Evolutionary conservation across 2,329 filamentous ascomycete species (phyloP).

Genomic region (Colletotrichum spinosum): DNA sequence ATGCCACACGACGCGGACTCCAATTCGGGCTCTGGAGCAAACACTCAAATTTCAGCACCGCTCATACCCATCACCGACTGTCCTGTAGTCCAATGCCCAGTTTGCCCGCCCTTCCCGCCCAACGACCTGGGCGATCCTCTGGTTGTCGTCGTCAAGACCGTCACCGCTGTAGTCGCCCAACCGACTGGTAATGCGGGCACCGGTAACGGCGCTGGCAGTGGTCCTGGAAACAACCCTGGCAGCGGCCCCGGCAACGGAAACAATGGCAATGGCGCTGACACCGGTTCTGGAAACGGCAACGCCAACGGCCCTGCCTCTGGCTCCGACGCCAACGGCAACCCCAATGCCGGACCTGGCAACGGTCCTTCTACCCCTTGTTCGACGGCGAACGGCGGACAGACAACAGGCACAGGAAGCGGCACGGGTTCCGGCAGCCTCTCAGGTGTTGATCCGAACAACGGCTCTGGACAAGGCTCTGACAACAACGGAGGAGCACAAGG

Average conservation of each 20-base stretch:
- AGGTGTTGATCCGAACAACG: no score
- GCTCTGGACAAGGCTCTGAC: no score
- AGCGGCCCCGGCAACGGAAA: background rate
- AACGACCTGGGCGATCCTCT: slow-evolving; percentile 3
- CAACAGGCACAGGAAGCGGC: no score
- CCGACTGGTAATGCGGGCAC: background rate
- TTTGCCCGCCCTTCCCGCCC: slow-evolving; percentile 34
- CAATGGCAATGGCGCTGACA: background rate
- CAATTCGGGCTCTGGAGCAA: background rate
- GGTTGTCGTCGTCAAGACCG: slow-evolving; percentile 14
- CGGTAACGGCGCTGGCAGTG: slow-evolving; percentile 3
- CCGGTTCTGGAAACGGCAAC: background rate
- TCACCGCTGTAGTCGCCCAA: slow-evolving; percentile 27
- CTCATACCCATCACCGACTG: slow-evolving; percentile 32
- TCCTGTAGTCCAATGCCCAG: slow-evolving; percentile 37
- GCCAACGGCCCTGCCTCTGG: background rate
- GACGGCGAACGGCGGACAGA: no score
- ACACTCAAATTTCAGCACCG: slow-evolving; percentile 13
- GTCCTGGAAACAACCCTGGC: background rate
- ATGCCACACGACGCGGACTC: slow-evolving; percentile 6
- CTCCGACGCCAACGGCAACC: background rate
- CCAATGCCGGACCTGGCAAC: no score
- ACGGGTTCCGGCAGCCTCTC: no score
- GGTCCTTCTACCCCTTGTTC: no score
- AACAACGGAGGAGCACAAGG: no score